These are phyloP conservation scores for Yamadazyma jaroonii DNA, from an alignment of 1,139 yeast genomes.

Conservation along the genomic window DNA sequence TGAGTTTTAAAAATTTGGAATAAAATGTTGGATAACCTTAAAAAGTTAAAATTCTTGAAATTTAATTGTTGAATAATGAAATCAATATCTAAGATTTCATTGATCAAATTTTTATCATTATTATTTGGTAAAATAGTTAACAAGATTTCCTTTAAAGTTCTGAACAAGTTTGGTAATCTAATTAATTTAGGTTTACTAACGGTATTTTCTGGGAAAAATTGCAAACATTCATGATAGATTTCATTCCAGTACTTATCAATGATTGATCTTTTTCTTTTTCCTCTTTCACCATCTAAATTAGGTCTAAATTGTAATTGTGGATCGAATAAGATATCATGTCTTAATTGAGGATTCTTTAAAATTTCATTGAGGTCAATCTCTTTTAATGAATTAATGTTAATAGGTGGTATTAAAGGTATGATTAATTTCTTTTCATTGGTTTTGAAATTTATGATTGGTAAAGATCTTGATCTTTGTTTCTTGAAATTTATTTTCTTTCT, in stretches of 20 bases:
- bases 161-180: conserved; percentile 64
- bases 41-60: conserved; percentile 67
- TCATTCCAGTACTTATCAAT: conserved; percentile 85
- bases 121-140: conserved; percentile 74
- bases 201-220: conserved; percentile 26
- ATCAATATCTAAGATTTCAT: conserved; percentile 76
- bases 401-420: conserved; percentile 65
- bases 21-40: conserved; percentile 67
- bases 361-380: conserved; percentile 90
- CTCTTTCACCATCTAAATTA: conserved; percentile 87
- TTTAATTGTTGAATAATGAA: conserved; percentile 72
- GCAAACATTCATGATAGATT: conserved; percentile 60
- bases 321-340: conserved; percentile 91
- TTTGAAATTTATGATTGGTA: conserved; percentile 41
- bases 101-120: conserved; percentile 61
- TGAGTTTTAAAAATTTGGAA: conserved; percentile 71
- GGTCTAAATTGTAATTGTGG: conserved; percentile 93
- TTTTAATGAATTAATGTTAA: conserved; percentile 75
- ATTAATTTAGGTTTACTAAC: conserved; percentile 31
- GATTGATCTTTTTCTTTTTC: conserved; percentile 68
- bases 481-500: conserved; percentile 14
- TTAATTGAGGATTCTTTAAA: conserved; percentile 83
- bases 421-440: conserved; percentile 10
- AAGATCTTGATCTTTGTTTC: conserved; percentile 40
- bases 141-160: conserved; percentile 74